phyloP scores from a whole-genome alignment of 2,329 filamentous ascomycete species.

The Myrmaecium sp. region DNA sequence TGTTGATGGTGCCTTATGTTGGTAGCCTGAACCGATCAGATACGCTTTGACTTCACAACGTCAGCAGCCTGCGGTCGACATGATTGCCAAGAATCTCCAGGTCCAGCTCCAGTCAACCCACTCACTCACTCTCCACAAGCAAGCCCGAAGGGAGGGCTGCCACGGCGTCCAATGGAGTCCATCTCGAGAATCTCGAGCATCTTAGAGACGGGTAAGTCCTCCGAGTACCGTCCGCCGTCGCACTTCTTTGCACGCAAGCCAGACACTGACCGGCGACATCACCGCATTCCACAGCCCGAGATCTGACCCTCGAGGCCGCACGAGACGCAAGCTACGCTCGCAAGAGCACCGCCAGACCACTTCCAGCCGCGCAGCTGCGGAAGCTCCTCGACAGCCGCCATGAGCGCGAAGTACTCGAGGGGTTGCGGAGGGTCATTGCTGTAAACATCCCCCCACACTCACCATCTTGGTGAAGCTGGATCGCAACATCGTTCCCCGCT shows the following conservation, averaged over 20 bases:
- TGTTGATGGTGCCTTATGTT: no score
- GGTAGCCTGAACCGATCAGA: no score
- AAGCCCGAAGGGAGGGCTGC: no score
- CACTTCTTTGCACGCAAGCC: conserved; percentile 1
- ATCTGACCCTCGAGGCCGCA: conserved; percentile 93
- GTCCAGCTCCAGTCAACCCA: no score
- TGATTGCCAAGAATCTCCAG: no score
- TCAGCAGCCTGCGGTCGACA: no score
- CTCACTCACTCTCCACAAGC: no score
- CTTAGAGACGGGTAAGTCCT: conserved; percentile 69
- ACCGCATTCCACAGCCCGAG: conserved; percentile 49
- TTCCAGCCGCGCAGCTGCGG: conserved; percentile 75
- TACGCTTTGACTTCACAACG: no score
- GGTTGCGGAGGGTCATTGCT: conserved; percentile 71
- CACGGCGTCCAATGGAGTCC: conserved; percentile 57
- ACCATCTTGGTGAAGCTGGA: conserved; percentile 4
- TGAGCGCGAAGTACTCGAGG: conserved; percentile 85
- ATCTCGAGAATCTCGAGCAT: conserved; percentile 86
- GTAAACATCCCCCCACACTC: conserved; percentile 32
- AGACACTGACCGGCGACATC: conserved; percentile 5
- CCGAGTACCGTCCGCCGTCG: conserved; percentile 1
- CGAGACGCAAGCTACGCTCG: conserved; percentile 55
- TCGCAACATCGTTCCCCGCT: background rate
- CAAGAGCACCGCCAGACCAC: conserved; percentile 40
- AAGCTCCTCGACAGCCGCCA: conserved; percentile 86